Conservation (phyloP, 176 grass and related monocot species). For the Dendrocalamus sinicus region DNA sequence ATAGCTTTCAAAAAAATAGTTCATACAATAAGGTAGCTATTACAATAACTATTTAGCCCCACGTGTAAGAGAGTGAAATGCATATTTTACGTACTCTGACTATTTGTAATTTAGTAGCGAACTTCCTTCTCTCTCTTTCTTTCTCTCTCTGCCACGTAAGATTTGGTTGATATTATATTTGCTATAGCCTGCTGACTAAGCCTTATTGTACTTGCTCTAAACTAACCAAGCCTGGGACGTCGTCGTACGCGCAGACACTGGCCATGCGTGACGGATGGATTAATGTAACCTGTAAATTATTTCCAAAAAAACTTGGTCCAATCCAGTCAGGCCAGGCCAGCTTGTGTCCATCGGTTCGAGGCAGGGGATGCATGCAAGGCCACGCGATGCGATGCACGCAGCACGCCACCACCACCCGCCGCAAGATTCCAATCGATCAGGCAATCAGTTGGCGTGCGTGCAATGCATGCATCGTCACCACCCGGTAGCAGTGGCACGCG, state of each 20-base stretch:
- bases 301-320: too few relatives aligned
- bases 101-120: too few relatives aligned
- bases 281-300: not conserved
- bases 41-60: too few relatives aligned
- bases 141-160: too few relatives aligned
- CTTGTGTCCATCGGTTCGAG: slow-evolving; percentile 10
- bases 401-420: slow-evolving; percentile 22
- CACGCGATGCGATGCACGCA: not conserved
- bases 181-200: too few relatives aligned
- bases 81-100: too few relatives aligned
- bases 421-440: slow-evolving; percentile 38
- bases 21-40: too few relatives aligned
- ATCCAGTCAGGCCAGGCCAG: not conserved
- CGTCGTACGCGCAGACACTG: not conserved
- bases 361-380: not conserved
- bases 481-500: not conserved
- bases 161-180: too few relatives aligned
- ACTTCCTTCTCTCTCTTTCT: too few relatives aligned
- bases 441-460: not conserved
- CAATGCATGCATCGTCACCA: not conserved
- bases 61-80: too few relatives aligned
- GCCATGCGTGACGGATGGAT: not conserved
- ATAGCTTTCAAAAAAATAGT: too few relatives aligned
- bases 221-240: not conserved
- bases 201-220: too few relatives aligned